phyloP scores from a whole-genome alignment of 495 filamentous ascomycete genomes.

The Cercophora newfieldiana region DNA sequence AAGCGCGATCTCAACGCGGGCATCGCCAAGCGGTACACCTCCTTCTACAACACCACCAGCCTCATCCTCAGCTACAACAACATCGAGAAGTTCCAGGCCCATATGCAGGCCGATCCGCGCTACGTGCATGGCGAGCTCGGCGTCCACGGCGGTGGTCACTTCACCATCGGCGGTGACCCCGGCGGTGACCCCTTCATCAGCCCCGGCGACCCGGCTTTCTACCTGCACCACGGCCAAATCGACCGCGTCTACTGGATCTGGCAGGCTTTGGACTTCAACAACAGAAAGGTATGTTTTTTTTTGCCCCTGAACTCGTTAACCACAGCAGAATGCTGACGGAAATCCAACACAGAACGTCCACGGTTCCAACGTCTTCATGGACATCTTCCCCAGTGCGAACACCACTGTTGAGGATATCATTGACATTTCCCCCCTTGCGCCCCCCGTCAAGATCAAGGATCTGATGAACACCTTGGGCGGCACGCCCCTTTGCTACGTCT shows the following conservation, averaged over 20 bases:
- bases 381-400: constrained; percentile 38
- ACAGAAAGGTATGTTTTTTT: constrained; percentile 30
- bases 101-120: constrained; percentile 45
- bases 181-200: constrained; percentile 54
- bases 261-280: constrained; percentile 55
- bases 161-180: constrained; percentile 27
- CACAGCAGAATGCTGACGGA: not conserved
- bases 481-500: constrained; percentile 14
- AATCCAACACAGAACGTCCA: constrained; percentile 37
- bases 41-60: constrained; percentile 45
- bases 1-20: constrained; percentile 58
- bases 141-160: constrained; percentile 62
- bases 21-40: constrained; percentile 44
- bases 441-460: constrained; percentile 8
- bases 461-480: constrained; percentile 9
- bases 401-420: constrained; percentile 17
- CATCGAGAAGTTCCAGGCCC: constrained; percentile 51
- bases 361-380: constrained; percentile 9
- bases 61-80: constrained; percentile 45
- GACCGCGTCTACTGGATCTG: constrained; percentile 67
- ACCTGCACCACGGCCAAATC: constrained; percentile 63
- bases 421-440: constrained; percentile 17
- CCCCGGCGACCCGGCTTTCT: constrained; percentile 66
- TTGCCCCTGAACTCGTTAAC: not conserved
- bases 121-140: constrained; percentile 44